phyloP scores from a whole-genome alignment of 169 alveolate species.

The Neospora caninum region DNA sequence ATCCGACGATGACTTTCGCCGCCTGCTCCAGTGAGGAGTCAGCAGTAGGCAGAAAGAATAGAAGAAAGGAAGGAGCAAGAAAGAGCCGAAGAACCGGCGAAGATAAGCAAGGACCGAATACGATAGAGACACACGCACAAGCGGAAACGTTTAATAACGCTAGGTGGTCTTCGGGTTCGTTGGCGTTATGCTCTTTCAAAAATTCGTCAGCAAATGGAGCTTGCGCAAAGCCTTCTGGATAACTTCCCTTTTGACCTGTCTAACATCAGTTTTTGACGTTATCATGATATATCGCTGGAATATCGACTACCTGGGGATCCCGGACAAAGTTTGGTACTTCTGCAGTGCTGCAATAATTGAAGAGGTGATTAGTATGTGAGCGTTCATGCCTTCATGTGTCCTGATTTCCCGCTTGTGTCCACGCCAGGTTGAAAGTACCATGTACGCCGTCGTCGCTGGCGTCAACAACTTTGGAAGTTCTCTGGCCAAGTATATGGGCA shows the following conservation, averaged over 20 bases:
- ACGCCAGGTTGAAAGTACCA: constrained; percentile 51
- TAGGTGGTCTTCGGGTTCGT: constrained; percentile 47
- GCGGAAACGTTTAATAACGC: too few species aligned
- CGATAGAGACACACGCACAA: too few species aligned
- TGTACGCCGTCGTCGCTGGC: constrained; percentile 70
- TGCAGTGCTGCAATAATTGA: constrained; percentile 53
- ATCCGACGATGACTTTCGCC: too few species aligned
- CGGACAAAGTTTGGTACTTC: constrained; percentile 67
- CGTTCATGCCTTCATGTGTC: constrained; percentile 63
- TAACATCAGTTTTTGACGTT: constrained; percentile 52
- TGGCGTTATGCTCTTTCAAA: constrained; percentile 64
- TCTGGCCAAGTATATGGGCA: constrained; percentile 53
- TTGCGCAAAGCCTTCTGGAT: constrained; percentile 61
- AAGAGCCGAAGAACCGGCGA: too few species aligned
- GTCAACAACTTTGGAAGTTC: constrained; percentile 57
- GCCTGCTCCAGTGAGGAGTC: too few species aligned
- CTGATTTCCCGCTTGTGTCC: constrained; percentile 58
- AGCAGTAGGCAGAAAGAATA: too few species aligned
- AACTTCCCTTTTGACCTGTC: constrained; percentile 51
- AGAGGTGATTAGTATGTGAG: constrained; percentile 65
- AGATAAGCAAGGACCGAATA: too few species aligned
- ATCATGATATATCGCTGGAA: constrained; percentile 66
- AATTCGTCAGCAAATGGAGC: constrained; percentile 57
- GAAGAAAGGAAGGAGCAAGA: too few species aligned
- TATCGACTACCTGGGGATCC: constrained; percentile 41